Conservation (phyloP, 768 basidiomycete species). For the Fomitopsis serialis region DNA sequence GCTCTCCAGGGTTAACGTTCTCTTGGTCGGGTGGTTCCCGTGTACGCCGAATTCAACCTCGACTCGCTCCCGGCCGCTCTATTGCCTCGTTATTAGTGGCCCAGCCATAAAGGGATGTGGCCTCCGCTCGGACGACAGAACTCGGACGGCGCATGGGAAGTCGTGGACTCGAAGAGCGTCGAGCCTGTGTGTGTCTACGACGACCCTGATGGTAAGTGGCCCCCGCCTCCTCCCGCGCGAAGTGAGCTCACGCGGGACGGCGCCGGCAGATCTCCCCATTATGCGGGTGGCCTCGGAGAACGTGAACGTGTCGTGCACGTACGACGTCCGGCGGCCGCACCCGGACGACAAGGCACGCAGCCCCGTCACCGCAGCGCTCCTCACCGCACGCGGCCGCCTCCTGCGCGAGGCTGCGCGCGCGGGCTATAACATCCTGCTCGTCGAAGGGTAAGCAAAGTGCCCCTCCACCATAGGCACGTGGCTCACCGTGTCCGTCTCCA, state of each 20-base stretch:
- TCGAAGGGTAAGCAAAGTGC: conserved; percentile 50
- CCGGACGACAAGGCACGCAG: conserved; percentile 19
- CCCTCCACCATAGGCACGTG: background rate
- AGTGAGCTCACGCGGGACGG: background rate
- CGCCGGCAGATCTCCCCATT: conserved; percentile 50
- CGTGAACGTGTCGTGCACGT: conserved; percentile 45
- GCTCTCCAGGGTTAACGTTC: too few relatives aligned
- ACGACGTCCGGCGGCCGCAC: conserved; percentile 36
- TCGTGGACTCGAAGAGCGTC: conserved; percentile 60
- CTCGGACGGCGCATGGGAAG: conserved; percentile 56
- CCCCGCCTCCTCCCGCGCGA: conserved; percentile 1
- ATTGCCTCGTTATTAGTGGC: background rate
- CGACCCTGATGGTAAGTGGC: conserved; percentile 47
- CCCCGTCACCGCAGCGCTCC: conserved; percentile 41
- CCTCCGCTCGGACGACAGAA: background rate
- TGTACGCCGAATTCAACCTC: too few relatives aligned
- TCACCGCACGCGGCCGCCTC: conserved; percentile 58
- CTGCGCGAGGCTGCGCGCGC: conserved; percentile 47
- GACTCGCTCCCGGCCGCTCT: too few relatives aligned
- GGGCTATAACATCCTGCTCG: conserved; percentile 57
- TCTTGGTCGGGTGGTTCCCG: too few relatives aligned
- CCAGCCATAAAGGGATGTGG: background rate
- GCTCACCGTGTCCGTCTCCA: background rate
- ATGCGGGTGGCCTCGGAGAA: conserved; percentile 46
- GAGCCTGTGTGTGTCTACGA: conserved; percentile 62